These are phyloP conservation scores for Phytophthora palmivora DNA, from an alignment of 352 stramenopile species.

Conservation along the genomic window DNA sequence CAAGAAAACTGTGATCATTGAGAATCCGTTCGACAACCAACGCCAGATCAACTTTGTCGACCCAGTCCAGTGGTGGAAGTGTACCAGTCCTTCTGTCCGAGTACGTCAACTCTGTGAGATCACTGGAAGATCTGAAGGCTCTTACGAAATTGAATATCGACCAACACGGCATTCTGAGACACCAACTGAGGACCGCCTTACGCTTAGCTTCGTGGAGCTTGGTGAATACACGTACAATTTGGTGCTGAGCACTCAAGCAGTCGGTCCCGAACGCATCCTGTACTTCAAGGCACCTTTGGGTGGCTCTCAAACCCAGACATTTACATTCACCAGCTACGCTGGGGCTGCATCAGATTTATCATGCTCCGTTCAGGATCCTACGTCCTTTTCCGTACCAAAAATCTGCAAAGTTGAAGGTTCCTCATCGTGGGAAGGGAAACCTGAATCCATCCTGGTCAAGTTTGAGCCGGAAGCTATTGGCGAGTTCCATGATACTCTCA, in stretches of 20 bases:
- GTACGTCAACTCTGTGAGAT: constrained; percentile 80
- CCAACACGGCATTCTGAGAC: constrained; percentile 65
- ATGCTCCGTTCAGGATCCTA: constrained; percentile 62
- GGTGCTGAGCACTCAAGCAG: constrained; percentile 71
- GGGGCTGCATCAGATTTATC: constrained; percentile 52
- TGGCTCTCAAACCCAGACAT: constrained; percentile 75
- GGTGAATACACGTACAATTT: constrained; percentile 92
- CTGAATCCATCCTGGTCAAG: constrained; percentile 65
- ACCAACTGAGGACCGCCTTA: constrained; percentile 62
- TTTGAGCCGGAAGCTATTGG: constrained; percentile 92
- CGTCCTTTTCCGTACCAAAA: constrained; percentile 73
- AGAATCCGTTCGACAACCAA: constrained; percentile 84
- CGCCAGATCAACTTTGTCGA: constrained; percentile 66
- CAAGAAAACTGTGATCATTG: constrained; percentile 87
- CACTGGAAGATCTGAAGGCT: constrained; percentile 73
- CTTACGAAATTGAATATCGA: constrained; percentile 92
- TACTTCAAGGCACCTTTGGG: constrained; percentile 88
- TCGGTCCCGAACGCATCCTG: constrained; percentile 72
- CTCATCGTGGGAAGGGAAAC: constrained; percentile 78
- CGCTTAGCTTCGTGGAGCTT: constrained; percentile 85
- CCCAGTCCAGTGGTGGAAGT: constrained; percentile 81
- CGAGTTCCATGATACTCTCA: constrained; percentile 82
- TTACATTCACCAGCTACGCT: constrained; percentile 75
- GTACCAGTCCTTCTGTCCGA: constrained; percentile 71
- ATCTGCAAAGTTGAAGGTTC: constrained; percentile 57